Conservation (phyloP, 305 asterid genomes). For the Andrographis paniculata region DNA sequence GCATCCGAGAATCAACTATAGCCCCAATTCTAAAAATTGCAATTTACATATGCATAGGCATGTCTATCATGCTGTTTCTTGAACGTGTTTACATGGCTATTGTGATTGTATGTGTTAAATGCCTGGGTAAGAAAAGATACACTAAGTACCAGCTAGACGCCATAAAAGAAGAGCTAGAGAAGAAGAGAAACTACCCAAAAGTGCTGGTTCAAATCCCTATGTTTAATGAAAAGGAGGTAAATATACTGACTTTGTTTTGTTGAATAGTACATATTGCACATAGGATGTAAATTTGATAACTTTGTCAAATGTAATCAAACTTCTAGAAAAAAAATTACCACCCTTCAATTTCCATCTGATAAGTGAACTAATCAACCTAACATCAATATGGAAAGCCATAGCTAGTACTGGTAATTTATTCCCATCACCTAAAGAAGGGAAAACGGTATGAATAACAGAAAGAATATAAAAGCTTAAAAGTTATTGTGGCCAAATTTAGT, state of each 20-base stretch:
- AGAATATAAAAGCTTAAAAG: no score
- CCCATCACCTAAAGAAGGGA: not conserved
- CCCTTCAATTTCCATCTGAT: no score
- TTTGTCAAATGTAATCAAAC: no score
- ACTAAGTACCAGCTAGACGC: conserved; percentile 58
- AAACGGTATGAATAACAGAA: no score
- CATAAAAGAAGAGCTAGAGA: conserved; percentile 51
- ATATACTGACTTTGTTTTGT: not conserved
- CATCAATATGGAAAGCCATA: not conserved
- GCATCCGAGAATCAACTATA: conserved; percentile 40
- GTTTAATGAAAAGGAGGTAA: conserved; percentile 74
- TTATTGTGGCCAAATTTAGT: not conserved
- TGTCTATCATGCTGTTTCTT: conserved; percentile 63
- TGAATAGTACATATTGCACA: not conserved
- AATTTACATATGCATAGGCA: conserved; percentile 42
- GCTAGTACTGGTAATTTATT: not conserved
- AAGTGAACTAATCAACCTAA: no score
- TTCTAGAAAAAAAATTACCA: no score
- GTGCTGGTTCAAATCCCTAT: conserved; percentile 70
- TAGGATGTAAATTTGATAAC: not conserved
- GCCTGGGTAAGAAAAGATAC: conserved; percentile 38
- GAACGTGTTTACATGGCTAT: conserved; percentile 72
- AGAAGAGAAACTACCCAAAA: conserved; percentile 45
- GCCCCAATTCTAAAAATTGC: conserved; percentile 46
- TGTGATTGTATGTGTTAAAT: conserved; percentile 45